Percentiles rank a stretch among this genome's conserved stretches.
Conservation (phyloP, 768 basidiomycete genomes). For the Rhodotorula taiwanensis region DNA sequence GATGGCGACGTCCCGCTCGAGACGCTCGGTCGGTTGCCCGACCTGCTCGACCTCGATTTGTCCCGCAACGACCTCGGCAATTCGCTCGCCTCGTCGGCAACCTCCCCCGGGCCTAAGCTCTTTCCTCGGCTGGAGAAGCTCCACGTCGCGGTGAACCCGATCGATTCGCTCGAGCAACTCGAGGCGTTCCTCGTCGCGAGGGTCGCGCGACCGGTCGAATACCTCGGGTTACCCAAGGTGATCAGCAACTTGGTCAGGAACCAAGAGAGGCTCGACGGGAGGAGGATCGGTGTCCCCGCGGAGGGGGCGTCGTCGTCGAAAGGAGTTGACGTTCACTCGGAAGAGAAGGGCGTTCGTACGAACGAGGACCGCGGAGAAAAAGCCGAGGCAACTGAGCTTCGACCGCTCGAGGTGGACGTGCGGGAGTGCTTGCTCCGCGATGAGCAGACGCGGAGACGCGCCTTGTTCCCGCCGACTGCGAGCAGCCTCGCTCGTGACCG, state of each 20-base stretch:
- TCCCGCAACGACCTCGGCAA: constrained; percentile 12
- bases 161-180: constrained; percentile 16
- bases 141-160: constrained; percentile 13
- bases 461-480: not conserved
- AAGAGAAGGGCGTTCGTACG: too few species aligned
- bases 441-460: not conserved
- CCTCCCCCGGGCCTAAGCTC: not conserved
- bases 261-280: constrained; percentile 6
- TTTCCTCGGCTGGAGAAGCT: constrained; percentile 11
- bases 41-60: constrained; percentile 16
- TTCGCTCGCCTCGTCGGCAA: not conserved
- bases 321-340: too few species aligned
- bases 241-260: constrained; percentile 18
- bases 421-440: constrained; percentile 5
- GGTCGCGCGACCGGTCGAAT: constrained; percentile 10
- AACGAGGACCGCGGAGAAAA: too few species aligned
- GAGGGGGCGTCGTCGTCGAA: too few species aligned
- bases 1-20: constrained; percentile 1
- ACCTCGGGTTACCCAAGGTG: constrained; percentile 7
- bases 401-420: not conserved
- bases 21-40: not conserved
- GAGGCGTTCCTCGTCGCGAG: constrained; percentile 5
- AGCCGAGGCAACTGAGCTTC: not conserved
- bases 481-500: not conserved
- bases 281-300: constrained; percentile 14